Evolutionary conservation across 306 rosid genomes (phyloP).

Genomic region (Fagus sylvatica): DNA sequence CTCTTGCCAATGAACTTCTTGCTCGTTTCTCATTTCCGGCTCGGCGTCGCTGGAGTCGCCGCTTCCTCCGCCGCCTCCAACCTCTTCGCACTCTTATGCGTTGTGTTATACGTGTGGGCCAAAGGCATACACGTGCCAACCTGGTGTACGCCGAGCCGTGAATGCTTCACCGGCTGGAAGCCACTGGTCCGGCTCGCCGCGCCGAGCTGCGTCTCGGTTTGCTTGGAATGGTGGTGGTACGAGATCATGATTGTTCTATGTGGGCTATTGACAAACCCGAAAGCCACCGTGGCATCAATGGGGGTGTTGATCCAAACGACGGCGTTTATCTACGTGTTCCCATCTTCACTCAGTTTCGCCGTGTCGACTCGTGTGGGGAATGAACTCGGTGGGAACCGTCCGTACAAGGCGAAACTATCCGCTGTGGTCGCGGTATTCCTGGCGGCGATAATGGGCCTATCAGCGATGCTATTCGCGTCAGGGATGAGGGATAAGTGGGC

Average conservation of each 20-base stretch:
- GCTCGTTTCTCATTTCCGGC: constrained; percentile 31
- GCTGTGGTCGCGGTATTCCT: constrained; percentile 56
- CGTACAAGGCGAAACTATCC: constrained; percentile 44
- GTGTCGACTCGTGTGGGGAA: constrained; percentile 91
- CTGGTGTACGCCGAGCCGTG: constrained; percentile 64
- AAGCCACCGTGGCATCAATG: constrained; percentile 83
- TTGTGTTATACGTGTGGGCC: constrained; percentile 43
- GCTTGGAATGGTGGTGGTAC: constrained; percentile 99
- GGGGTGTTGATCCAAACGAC: constrained; percentile 89
- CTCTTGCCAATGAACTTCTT: constrained; percentile 55
- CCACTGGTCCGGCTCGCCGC: constrained; percentile 64
- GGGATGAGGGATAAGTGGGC: constrained; percentile 70
- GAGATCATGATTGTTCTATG: constrained; percentile 91
- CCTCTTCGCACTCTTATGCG: constrained; percentile 35
- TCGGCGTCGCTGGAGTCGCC: constrained; percentile 70
- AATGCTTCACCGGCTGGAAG: constrained; percentile 66
- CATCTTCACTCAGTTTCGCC: constrained; percentile 72
- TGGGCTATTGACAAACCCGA: constrained; percentile 73
- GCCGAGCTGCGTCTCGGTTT: constrained; percentile 91
- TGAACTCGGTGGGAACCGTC: constrained; percentile 68
- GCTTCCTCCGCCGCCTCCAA: constrained; percentile 75
- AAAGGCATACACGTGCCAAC: constrained; percentile 46
- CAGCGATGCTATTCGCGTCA: constrained; percentile 56
- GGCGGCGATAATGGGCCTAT: constrained; percentile 55
- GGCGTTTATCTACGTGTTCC: constrained; percentile 81